phyloP scores from a whole-genome alignment of 371 early-diverging fungal genomes.

The Amoeboaphelidium protococcarum region DNA sequence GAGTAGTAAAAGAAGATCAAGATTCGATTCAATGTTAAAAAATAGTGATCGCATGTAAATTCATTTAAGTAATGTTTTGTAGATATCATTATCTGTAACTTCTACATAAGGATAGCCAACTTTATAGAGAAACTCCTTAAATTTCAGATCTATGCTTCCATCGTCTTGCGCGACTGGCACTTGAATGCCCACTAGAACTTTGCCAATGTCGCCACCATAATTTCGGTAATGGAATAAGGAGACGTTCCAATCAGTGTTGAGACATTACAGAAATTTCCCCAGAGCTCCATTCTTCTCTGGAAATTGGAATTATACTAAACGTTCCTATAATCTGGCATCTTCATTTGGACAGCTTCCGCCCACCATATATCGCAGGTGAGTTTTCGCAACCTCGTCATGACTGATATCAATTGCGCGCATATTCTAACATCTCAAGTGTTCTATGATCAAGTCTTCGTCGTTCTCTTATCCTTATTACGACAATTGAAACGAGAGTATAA shows the following conservation, averaged over 20 bases:
- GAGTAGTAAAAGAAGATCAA: too few relatives aligned
- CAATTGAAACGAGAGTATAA: neutral
- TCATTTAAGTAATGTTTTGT: slow-evolving; percentile 35
- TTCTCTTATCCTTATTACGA: neutral
- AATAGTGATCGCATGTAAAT: too few relatives aligned
- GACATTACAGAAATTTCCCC: neutral
- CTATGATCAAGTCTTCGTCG: neutral
- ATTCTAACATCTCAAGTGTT: neutral
- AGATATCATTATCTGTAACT: slow-evolving; percentile 67
- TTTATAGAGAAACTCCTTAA: slow-evolving; percentile 33
- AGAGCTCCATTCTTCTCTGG: neutral
- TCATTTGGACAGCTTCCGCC: neutral
- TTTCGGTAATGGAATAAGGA: neutral
- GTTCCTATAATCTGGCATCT: neutral
- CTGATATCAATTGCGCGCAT: neutral
- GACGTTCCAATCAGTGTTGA: neutral
- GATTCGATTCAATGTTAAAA: too few relatives aligned
- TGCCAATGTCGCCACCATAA: neutral
- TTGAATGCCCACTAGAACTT: neutral
- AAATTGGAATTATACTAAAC: neutral
- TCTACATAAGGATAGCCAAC: slow-evolving; percentile 58
- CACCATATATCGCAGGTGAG: neutral
- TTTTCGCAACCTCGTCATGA: neutral
- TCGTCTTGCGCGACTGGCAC: slow-evolving; percentile 1
- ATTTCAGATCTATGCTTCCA: slow-evolving; percentile 16